Evolutionary conservation across 352 stramenopile genomes (phyloP).

Genomic region (Phytophthora pini): DNA sequence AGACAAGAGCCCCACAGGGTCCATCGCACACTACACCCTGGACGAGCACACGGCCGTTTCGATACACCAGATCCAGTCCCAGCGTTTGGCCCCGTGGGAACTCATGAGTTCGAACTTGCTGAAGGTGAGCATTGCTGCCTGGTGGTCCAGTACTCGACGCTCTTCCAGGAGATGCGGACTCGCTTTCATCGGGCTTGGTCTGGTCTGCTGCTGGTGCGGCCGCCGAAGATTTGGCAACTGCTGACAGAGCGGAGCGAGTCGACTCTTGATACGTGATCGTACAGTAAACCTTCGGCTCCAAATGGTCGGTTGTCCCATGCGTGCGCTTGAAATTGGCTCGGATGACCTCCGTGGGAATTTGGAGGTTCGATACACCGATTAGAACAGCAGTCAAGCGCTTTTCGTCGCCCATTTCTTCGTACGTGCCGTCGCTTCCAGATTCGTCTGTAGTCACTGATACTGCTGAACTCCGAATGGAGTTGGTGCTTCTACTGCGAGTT

Average conservation of each 20-base stretch:
- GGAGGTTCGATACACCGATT: constrained; percentile 75
- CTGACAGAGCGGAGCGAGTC: constrained; percentile 76
- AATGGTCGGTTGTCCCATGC: constrained; percentile 31
- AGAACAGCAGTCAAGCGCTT: constrained; percentile 77
- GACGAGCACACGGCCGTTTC: constrained; percentile 74
- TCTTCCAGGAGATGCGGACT: constrained; percentile 4
- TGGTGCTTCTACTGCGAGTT: constrained; percentile 25
- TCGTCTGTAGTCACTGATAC: constrained; percentile 75
- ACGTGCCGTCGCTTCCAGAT: constrained; percentile 61
- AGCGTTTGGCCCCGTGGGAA: constrained; percentile 63
- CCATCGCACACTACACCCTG: constrained; percentile 78
- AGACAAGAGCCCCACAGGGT: constrained; percentile 61
- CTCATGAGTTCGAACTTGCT: constrained; percentile 69
- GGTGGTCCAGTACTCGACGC: constrained; percentile 9
- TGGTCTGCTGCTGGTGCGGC: constrained; percentile 16
- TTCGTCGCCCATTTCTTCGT: constrained; percentile 72
- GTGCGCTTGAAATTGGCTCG: constrained; percentile 44
- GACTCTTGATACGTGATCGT: constrained; percentile 82
- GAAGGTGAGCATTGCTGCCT: constrained; percentile 37
- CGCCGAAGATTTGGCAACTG: constrained; percentile 55
- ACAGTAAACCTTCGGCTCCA: constrained; percentile 81
- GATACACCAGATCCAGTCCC: constrained; percentile 86
- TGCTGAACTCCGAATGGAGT: constrained; percentile 34
- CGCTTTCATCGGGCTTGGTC: constrained; percentile 20
- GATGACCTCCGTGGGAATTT: constrained; percentile 54